Conservation (phyloP, 352 stramenopile genomes). For the Phytophthora citrophthora region DNA sequence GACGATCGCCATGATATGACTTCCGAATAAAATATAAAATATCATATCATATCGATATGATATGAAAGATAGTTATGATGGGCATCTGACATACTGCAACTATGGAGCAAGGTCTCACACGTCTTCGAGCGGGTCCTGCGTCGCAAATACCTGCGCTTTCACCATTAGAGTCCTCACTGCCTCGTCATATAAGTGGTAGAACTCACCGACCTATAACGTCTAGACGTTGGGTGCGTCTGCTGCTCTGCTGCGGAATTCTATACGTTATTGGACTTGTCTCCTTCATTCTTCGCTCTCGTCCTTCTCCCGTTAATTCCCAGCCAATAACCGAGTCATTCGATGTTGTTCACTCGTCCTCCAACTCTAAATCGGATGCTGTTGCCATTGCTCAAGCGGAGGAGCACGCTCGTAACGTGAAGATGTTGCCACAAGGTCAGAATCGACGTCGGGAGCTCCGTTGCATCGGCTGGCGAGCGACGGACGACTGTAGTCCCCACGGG, state of each 20-base stretch:
- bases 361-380: constrained; percentile 12
- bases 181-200: background rate
- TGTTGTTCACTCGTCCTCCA: background rate
- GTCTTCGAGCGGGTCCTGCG: constrained; percentile 8
- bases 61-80: no score
- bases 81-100: background rate
- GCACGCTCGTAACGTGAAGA: constrained; percentile 48
- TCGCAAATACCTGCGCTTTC: background rate
- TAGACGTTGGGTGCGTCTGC: constrained; percentile 14
- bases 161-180: constrained; percentile 8
- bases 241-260: constrained; percentile 21
- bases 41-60: no score
- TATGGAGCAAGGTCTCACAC: constrained; percentile 15
- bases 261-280: constrained; percentile 15
- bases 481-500: constrained; percentile 37
- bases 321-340: background rate
- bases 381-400: constrained; percentile 36
- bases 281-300: constrained; percentile 13
- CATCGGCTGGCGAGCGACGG: constrained; percentile 40
- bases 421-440: constrained; percentile 30
- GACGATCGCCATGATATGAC: constrained; percentile 23
- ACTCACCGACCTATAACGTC: background rate
- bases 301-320: background rate
- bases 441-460: constrained; percentile 24
- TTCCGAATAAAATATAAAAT: background rate